A percentile compares a stretch with the other conserved stretches of the same genome.
Conservation (phyloP, 1,284 basidiomycete genomes). For the Schizophyllum commune region DNA sequence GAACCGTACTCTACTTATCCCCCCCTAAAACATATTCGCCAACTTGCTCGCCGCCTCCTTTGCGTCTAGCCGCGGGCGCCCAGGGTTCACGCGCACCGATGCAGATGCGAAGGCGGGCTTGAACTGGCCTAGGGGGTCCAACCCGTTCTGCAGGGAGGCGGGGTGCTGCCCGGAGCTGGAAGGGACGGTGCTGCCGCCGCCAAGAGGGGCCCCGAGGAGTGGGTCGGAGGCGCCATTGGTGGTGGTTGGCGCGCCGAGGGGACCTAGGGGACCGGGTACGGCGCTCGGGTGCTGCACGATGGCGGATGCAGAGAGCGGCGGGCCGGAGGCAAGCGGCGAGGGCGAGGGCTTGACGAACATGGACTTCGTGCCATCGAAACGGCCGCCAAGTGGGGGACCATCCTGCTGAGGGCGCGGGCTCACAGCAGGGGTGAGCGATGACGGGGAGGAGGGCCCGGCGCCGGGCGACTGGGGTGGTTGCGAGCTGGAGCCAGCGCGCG, state of each 20-base stretch:
- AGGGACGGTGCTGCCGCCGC: not conserved
- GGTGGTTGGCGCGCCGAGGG: not conserved
- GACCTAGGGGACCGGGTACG: not conserved
- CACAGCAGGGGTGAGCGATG: constrained; percentile 14
- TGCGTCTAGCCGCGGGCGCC: constrained; percentile 64
- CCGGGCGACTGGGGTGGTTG: constrained; percentile 37
- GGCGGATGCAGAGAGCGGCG: constrained; percentile 22
- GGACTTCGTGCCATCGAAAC: constrained; percentile 65
- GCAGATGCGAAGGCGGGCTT: constrained; percentile 53
- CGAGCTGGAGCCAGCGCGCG: not conserved
- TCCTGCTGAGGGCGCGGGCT: constrained; percentile 19
- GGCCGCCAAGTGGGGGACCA: constrained; percentile 52
- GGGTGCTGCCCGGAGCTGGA: not conserved
- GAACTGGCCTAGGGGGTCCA: constrained; percentile 60
- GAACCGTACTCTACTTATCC: not conserved
- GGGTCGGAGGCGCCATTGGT: constrained; percentile 4
- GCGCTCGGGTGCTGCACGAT: constrained; percentile 5
- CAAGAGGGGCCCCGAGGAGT: not conserved
- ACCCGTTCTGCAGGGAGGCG: constrained; percentile 18
- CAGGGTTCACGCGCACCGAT: constrained; percentile 60
- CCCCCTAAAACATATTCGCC: constrained; percentile 68
- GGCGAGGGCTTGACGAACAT: constrained; percentile 57
- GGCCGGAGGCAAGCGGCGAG: constrained; percentile 27
- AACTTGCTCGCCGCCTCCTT: constrained; percentile 81
- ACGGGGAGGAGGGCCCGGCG: constrained; percentile 40